These are phyloP conservation scores for Mortierella sp. DNA, from an alignment of 371 early-diverging fungal genomes.

Conservation along the genomic window DNA sequence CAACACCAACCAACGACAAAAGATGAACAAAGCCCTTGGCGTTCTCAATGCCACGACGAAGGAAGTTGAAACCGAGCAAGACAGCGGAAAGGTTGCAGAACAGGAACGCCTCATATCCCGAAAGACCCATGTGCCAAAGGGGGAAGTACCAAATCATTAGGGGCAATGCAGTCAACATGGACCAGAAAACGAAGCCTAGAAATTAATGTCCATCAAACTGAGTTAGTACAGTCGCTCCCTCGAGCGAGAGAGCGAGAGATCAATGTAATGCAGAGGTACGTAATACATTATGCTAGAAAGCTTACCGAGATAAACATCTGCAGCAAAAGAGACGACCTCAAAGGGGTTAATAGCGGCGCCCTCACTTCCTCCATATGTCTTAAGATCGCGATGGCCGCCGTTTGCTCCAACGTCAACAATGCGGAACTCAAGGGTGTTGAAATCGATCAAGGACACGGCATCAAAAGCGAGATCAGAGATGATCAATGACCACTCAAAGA, in stretches of 20 bases:
- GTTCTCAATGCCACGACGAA: slow-evolving; percentile 67
- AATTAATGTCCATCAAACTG: neutral
- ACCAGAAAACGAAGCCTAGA: slow-evolving; percentile 83
- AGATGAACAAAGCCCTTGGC: slow-evolving; percentile 72
- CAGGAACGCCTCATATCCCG: slow-evolving; percentile 83
- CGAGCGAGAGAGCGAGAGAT: too few species aligned
- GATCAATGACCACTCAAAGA: slow-evolving; percentile 88
- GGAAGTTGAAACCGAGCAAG: slow-evolving; percentile 71
- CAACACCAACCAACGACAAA: slow-evolving; percentile 72
- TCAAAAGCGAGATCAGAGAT: slow-evolving; percentile 85
- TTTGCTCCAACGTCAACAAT: slow-evolving; percentile 60
- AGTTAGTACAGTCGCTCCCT: neutral
- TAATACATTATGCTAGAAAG: neutral
- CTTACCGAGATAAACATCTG: slow-evolving; percentile 73
- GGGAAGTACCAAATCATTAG: slow-evolving; percentile 89
- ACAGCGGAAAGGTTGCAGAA: slow-evolving; percentile 72
- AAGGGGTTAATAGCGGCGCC: slow-evolving; percentile 29
- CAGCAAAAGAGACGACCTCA: slow-evolving; percentile 53
- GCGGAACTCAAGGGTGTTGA: slow-evolving; percentile 67
- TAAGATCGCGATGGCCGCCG: slow-evolving; percentile 22
- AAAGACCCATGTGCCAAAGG: slow-evolving; percentile 88
- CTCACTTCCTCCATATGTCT: slow-evolving; percentile 38
- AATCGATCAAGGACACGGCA: slow-evolving; percentile 78
- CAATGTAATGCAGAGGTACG: neutral
- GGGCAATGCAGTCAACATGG: slow-evolving; percentile 80